Evolutionary conservation across 352 stramenopile species (phyloP), one percentile per base, ranked within the genome.

Genomic region (Pythium phragmiticola): DNA sequence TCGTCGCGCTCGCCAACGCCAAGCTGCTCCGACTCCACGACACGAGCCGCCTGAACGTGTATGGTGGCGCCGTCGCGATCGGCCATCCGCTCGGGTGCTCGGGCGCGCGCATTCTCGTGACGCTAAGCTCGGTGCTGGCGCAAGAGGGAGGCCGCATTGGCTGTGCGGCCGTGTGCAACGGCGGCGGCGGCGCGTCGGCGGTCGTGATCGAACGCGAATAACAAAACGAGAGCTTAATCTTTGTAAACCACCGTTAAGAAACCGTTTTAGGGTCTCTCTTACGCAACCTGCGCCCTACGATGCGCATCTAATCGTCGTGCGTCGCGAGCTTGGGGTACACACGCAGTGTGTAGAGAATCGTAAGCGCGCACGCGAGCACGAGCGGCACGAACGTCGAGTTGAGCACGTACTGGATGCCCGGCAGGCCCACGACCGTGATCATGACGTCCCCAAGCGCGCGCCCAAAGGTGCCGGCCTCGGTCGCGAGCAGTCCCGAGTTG

Each of bases 111-210:
- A 98, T 99, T 64, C 67, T 99, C 56, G 85, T 95, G 46, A 97
- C 87, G 49, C 78, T 99, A 17, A 91, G 93, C 66, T 88, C 84
- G 42, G 89, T 98, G 14, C 73, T 99, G 47, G 84, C 97, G 45
- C 82, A 97, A 56, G 96, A 97, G 57, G 85, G 93, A 36, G 93
- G 81, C 19, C 89, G 67, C 8, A 80, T 98, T 49, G 96, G 96
- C 26, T 95, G 83, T 67, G 97, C 96, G 9, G 92, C 86, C 17
- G 97, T 99, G 28, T 99, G 97, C 77, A 99, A 99, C 74, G 97
- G 97, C 34, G 97, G 96, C 23, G 96, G 96, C 51, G 96, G 96
- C 30, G 96, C 96, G 21, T 98, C 89, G 3, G 96, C 96, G 1
- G 84, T 99, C 55, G 78, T 99, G 45, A 81, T 99, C 60, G 93